Evolutionary conservation across 163 green algal species (phyloP), one percentile per base, ranked within the genome.

Genomic region (Chlamydomonas reinhardtii): DNA sequence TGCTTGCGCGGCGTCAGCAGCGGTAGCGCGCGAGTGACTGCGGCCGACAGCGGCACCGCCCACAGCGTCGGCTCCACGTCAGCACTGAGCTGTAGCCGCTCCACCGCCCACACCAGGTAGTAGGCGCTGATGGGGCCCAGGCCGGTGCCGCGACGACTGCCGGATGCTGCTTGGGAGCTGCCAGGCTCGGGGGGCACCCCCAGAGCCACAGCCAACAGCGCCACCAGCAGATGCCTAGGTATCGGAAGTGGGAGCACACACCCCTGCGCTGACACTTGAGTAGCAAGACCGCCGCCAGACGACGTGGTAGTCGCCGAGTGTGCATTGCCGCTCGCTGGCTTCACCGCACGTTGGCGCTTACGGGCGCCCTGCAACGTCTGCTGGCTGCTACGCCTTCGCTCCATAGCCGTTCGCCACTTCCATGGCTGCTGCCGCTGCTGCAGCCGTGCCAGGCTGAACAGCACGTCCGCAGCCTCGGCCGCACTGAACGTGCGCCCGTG

Each of bases 1-100:
- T 85, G 79, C 79, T 78, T 85, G 32, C 79, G 79, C 2, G 79
- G 68, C 20, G 68, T 85, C 4, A 85, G 79, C 65, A 65, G 27
- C 2, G 15, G 35, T 16, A 85, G 52, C 8, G 68, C 69, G 68
- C 37, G 32, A 0, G 79, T 52, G 31, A 54, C 79, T 16, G 68
- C 52, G 19, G 79, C 69, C 2, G 22, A 17, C 68, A 85, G 79
- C 52, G 48, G 6, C 24, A 54, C 68, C 5, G 31, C 32, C 79
- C 79, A 85, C 79, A 85, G 52, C 32, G 32, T 22, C 22, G 27
- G 68, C 32, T 78, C 52, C 8, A 2, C 17, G 14, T 34, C 68
- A 12, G 25, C 25, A 4, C n/a, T 29, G 31, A 85, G 79, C 68
- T 56, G 48, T 69, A 85, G 79, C 34, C 66, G 79, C 79, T 29